A percentile compares a stretch with the other conserved stretches of the same genome.
Conservation (phyloP, 176 grass and related monocot genomes). For the Triticum monococcum region DNA sequence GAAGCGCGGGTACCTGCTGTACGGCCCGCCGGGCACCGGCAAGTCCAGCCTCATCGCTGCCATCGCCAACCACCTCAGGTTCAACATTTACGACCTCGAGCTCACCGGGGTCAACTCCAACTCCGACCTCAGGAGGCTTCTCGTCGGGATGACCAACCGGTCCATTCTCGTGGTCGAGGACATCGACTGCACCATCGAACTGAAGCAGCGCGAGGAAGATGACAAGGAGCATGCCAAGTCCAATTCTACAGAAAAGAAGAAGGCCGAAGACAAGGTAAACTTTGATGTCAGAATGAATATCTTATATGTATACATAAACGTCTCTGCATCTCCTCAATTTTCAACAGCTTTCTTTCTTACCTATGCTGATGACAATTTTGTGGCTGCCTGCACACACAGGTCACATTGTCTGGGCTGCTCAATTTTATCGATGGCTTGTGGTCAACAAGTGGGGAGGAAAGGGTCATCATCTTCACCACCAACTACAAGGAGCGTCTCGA, state of each 20-base stretch:
- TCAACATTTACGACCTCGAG: slow-evolving; percentile 86
- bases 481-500: slow-evolving; percentile 88
- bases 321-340: not conserved
- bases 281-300: not conserved
- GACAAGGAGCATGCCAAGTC: slow-evolving; percentile 13
- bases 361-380: slow-evolving; percentile 6
- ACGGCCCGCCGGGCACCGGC: slow-evolving; percentile 87
- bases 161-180: slow-evolving; percentile 92
- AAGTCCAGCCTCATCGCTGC: slow-evolving; percentile 94
- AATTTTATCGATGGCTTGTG: slow-evolving; percentile 88
- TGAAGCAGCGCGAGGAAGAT: slow-evolving; percentile 49
- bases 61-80: slow-evolving; percentile 85
- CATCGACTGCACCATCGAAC: slow-evolving; percentile 63
- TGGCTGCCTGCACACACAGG: slow-evolving; percentile 27
- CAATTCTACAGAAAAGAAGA: slow-evolving; percentile 27
- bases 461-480: slow-evolving; percentile 87
- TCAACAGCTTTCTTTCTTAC: not conserved
- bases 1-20: slow-evolving; percentile 87
- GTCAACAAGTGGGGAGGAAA: slow-evolving; percentile 76
- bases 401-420: slow-evolving; percentile 72
- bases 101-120: slow-evolving; percentile 65
- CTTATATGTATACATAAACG: not conserved
- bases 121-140: slow-evolving; percentile 53
- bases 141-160: slow-evolving; percentile 52
- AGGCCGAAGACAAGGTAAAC: slow-evolving; percentile 49